phyloP scores from a whole-genome alignment of 106 monocot species.

The Dioscorea dumetorum region DNA sequence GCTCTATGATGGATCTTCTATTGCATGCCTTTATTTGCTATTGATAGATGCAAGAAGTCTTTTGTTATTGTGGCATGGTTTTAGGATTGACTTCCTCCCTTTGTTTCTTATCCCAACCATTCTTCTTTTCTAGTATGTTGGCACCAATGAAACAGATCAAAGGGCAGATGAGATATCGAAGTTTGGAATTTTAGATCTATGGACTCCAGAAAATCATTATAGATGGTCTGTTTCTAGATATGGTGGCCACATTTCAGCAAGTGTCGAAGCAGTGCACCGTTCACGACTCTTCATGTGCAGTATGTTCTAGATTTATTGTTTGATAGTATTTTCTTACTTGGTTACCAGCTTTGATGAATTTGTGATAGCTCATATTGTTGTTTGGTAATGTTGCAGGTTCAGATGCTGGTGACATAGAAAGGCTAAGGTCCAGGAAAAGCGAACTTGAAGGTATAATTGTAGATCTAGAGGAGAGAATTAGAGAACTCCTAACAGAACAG shows the following conservation, averaged over 20 bases:
- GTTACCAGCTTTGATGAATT: too few relatives aligned
- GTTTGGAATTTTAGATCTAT: slow-evolving; percentile 70
- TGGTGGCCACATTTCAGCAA: slow-evolving; percentile 77
- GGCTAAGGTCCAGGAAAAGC: slow-evolving; percentile 37
- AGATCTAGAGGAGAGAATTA: slow-evolving; percentile 48
- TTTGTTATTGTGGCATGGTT: too few relatives aligned
- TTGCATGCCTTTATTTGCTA: background rate
- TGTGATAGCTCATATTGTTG: background rate
- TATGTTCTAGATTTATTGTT: slow-evolving; percentile 24
- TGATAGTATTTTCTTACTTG: too few relatives aligned
- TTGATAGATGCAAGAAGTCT: too few relatives aligned
- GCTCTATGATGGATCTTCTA: too few relatives aligned
- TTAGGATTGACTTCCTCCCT: background rate
- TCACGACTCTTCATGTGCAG: slow-evolving; percentile 78
- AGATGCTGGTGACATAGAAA: slow-evolving; percentile 70
- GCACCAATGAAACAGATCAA: slow-evolving; percentile 71
- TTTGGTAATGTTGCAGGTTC: slow-evolving; percentile 25
- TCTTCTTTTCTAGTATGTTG: slow-evolving; percentile 56
- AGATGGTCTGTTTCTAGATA: slow-evolving; percentile 86
- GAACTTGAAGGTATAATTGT: slow-evolving; percentile 51
- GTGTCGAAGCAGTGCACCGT: slow-evolving; percentile 51
- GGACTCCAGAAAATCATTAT: slow-evolving; percentile 98
- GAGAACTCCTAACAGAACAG: slow-evolving; percentile 49
- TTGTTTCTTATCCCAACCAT: background rate
- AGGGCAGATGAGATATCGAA: slow-evolving; percentile 64